Percentiles rank a stretch among this genome's conserved stretches.
phyloP scores from a whole-genome alignment of 441 rosid species.

The Croton setiger region DNA sequence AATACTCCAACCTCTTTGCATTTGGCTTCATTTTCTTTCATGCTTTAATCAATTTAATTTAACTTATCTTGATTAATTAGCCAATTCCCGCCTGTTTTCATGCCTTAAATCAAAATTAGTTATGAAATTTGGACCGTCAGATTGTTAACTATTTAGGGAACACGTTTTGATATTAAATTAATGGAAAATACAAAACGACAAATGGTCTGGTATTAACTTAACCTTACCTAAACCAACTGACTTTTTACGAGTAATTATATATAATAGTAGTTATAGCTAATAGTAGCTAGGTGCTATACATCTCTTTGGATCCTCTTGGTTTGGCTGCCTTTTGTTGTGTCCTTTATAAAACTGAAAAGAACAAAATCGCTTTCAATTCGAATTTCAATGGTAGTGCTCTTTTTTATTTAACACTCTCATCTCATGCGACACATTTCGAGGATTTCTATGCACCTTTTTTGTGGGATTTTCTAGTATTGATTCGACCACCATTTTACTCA shows the following conservation, averaged over 20 bases:
- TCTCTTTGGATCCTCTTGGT: slow-evolving; percentile 27
- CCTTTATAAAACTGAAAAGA: neutral
- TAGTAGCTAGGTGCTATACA: neutral
- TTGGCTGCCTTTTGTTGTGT: slow-evolving; percentile 1
- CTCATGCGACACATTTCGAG: neutral
- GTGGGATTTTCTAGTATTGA: too few relatives aligned
- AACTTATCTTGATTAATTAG: neutral
- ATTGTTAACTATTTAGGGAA: neutral
- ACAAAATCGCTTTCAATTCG: neutral
- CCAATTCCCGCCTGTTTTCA: neutral
- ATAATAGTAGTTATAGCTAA: slow-evolving; percentile 19
- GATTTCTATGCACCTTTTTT: neutral
- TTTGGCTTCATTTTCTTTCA: slow-evolving; percentile 21
- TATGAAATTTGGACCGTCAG: neutral
- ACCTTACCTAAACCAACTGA: slow-evolving; percentile 51
- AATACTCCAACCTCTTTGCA: slow-evolving; percentile 12
- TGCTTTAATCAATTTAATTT: slow-evolving; percentile 2
- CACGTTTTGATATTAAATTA: slow-evolving; percentile 11
- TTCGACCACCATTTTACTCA: neutral
- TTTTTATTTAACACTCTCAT: neutral
- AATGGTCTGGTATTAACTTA: slow-evolving; percentile 33
- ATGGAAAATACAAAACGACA: slow-evolving; percentile 25
- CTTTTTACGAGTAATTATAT: slow-evolving; percentile 1
- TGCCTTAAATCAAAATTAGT: neutral
- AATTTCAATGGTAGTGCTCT: neutral